Evolutionary conservation across 768 basidiomycete genomes (phyloP).

Genomic region (Hygrocybe punicea): DNA sequence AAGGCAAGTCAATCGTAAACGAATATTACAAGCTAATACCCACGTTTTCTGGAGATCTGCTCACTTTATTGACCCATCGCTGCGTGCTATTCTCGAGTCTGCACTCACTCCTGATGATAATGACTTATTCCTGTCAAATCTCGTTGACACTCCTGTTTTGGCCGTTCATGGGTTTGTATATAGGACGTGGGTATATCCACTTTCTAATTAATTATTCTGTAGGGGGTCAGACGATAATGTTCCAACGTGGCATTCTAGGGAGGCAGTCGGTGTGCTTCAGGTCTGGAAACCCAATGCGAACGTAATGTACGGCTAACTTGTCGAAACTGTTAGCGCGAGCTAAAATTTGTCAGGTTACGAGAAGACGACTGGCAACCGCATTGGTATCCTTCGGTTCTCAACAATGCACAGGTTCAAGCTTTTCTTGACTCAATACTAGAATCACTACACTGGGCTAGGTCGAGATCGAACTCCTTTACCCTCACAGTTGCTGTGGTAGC

Average conservation of each 20-base stretch:
- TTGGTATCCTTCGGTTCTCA: conserved; percentile 65
- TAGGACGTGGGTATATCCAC: conserved; percentile 3
- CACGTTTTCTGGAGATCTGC: conserved; percentile 46
- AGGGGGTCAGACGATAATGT: conserved; percentile 84
- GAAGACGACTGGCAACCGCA: conserved; percentile 65
- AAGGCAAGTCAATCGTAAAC: conserved; percentile 34
- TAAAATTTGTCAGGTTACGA: conserved; percentile 41
- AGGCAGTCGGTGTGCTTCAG: conserved; percentile 55
- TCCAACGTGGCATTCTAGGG: conserved; percentile 79
- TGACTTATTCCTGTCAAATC: conserved; percentile 78
- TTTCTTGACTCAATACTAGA: conserved; percentile 48
- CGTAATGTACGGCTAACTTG: conserved; percentile 43
- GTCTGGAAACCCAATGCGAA: conserved; percentile 54
- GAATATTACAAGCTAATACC: not conserved
- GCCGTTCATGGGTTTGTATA: conserved; percentile 71
- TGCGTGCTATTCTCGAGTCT: conserved; percentile 69
- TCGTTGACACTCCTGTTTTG: conserved; percentile 63
- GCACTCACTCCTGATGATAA: conserved; percentile 83
- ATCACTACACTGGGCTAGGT: conserved; percentile 9
- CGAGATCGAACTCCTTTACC: conserved; percentile 47
- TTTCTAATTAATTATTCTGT: not conserved
- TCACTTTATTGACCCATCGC: conserved; percentile 74
- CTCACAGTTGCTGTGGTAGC: conserved; percentile 68
- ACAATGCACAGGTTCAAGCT: conserved; percentile 48
- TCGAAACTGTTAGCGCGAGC: not conserved